phyloP scores from a whole-genome alignment of 805 yeast species.

The Candida namnaoensis region DNA sequence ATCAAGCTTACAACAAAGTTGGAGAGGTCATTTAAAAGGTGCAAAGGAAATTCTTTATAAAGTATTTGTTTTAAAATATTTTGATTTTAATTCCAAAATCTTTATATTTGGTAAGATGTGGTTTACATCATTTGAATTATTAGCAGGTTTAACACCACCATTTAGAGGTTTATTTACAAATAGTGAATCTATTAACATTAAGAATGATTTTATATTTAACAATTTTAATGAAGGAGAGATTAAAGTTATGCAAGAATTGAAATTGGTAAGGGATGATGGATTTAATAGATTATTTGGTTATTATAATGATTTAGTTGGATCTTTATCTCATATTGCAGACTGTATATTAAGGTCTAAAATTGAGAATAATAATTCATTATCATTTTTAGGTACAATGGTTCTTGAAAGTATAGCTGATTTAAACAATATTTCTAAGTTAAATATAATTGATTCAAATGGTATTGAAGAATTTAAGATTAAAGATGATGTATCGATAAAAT shows the following conservation, averaged over 20 bases:
- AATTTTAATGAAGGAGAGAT: slow-evolving; percentile 12
- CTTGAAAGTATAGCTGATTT: too few relatives aligned
- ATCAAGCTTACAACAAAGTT: slow-evolving; percentile 35
- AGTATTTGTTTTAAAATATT: slow-evolving; percentile 13
- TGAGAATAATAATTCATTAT: too few relatives aligned
- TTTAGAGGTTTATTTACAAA: slow-evolving; percentile 47
- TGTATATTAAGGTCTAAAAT: too few relatives aligned
- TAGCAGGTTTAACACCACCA: slow-evolving; percentile 47
- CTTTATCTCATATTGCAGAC: too few relatives aligned
- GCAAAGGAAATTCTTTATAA: slow-evolving; percentile 49
- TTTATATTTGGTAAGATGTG: slow-evolving; percentile 47
- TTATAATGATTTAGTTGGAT: slow-evolving; percentile 5
- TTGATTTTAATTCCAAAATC: slow-evolving; percentile 31
- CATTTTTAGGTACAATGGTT: too few relatives aligned
- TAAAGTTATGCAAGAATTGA: slow-evolving; percentile 23
- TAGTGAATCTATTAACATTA: slow-evolving; percentile 5
- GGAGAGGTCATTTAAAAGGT: slow-evolving; percentile 50
- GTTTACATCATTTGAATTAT: slow-evolving; percentile 45
- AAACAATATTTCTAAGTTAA: too few relatives aligned
- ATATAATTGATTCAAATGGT: too few relatives aligned
- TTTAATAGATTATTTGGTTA: slow-evolving; percentile 43
- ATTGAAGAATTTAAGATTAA: too few relatives aligned
- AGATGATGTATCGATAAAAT: too few relatives aligned
- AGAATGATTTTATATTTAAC: slow-evolving; percentile 8
- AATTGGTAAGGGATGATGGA: slow-evolving; percentile 31